Conservation (phyloP, 805 yeast species). For the Ogataea allantospora region DNA sequence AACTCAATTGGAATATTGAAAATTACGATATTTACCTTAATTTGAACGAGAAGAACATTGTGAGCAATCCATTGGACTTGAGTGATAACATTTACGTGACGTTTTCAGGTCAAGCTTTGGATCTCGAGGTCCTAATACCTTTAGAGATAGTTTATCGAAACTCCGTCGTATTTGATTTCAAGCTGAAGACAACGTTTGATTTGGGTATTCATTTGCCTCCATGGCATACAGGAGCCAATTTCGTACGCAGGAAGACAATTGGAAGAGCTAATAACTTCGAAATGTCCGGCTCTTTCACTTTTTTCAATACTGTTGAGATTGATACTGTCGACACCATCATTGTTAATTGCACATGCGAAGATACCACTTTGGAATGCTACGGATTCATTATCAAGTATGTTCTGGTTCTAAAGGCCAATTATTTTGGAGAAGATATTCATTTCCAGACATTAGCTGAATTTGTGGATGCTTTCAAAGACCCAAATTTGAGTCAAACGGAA, state of each 20-base stretch:
- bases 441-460: conserved; percentile 88
- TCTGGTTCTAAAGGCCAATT: conserved; percentile 77
- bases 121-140: conserved; percentile 54
- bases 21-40: conserved; percentile 66
- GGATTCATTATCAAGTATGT: conserved; percentile 79
- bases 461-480: conserved; percentile 31
- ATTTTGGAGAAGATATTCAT: conserved; percentile 82
- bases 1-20: conserved; percentile 55
- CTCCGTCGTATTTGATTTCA: conserved; percentile 50
- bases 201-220: conserved; percentile 76
- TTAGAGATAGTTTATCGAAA: conserved; percentile 50
- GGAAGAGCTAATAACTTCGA: conserved; percentile 67
- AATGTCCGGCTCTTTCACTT: conserved; percentile 65
- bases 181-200: conserved; percentile 57
- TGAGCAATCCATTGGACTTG: conserved; percentile 84
- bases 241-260: conserved; percentile 57
- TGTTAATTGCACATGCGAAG: conserved; percentile 62
- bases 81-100: conserved; percentile 76
- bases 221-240: conserved; percentile 85
- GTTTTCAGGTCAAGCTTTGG: conserved; percentile 60
- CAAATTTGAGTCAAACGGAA: neutral
- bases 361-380: conserved; percentile 67
- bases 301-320: conserved; percentile 54
- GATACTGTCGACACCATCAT: conserved; percentile 68
- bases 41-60: conserved; percentile 83